Evolutionary conservation across 805 yeast genomes (phyloP).

Genomic region (Suhomyces sp.): DNA sequence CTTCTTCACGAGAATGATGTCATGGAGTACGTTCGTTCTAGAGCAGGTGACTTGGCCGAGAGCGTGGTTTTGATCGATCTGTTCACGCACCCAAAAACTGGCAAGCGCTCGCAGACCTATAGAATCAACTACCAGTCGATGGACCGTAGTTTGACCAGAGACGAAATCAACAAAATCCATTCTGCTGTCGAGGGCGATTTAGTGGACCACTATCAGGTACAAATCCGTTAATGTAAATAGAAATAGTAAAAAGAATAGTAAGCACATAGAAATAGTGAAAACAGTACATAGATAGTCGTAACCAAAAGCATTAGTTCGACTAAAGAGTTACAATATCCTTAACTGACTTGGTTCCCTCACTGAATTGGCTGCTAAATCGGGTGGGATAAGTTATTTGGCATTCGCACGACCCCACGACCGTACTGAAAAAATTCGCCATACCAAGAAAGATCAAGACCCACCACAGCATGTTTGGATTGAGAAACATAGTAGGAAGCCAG

Average conservation of each 20-base stretch:
- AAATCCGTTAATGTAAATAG: conserved; percentile 38
- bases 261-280: background rate
- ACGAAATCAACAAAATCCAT: conserved; percentile 77
- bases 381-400: background rate
- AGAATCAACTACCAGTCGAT: conserved; percentile 90
- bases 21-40: conserved; percentile 85
- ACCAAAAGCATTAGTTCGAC: background rate
- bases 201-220: conserved; percentile 50
- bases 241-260: background rate
- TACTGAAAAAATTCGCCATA: background rate
- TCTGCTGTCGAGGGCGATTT: conserved; percentile 60
- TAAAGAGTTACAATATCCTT: too few relatives aligned
- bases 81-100: conserved; percentile 81
- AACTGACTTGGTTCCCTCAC: background rate
- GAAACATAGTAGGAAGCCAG: conserved; percentile 6
- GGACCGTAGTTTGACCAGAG: conserved; percentile 87
- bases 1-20: conserved; percentile 80
- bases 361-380: background rate
- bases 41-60: conserved; percentile 87
- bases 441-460: background rate
- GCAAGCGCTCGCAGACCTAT: conserved; percentile 76
- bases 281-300: background rate
- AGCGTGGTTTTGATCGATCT: conserved; percentile 78
- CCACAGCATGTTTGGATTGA: conserved; percentile 10
- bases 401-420: background rate